Percentiles rank a stretch among this genome's conserved stretches.
phyloP scores from a whole-genome alignment of 345 rosid genomes.

The Turnera subulata region DNA sequence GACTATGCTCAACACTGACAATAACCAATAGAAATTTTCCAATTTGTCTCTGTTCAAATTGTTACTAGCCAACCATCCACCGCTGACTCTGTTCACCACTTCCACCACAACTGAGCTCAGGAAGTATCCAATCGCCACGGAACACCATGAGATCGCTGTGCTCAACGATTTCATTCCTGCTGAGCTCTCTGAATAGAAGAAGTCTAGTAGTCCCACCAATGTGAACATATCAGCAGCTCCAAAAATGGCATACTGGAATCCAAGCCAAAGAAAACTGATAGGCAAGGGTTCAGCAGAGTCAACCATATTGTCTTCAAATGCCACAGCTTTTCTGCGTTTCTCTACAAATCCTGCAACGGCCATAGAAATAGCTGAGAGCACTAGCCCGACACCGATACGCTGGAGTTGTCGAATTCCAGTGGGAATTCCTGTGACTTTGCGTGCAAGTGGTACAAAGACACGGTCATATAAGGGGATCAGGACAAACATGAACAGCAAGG shows the following conservation, averaged over 20 bases:
- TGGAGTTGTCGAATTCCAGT: constrained; percentile 55
- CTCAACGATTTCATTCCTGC: constrained; percentile 49
- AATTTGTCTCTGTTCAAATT: constrained; percentile 39
- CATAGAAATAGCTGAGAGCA: constrained; percentile 54
- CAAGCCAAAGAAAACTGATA: constrained; percentile 56
- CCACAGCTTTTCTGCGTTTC: constrained; percentile 41
- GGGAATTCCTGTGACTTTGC: constrained; percentile 47
- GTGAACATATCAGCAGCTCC: constrained; percentile 68
- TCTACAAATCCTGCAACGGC: constrained; percentile 54
- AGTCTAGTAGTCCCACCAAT: constrained; percentile 51
- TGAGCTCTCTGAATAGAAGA: constrained; percentile 57
- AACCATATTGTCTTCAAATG: constrained; percentile 42
- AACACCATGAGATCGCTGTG: constrained; percentile 50
- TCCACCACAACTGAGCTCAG: constrained; percentile 48
- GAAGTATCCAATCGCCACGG: constrained; percentile 55
- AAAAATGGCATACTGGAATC: constrained; percentile 44
- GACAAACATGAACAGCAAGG: constrained; percentile 44
- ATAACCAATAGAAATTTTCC: constrained; percentile 40
- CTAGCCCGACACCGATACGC: constrained; percentile 47
- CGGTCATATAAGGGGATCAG: constrained; percentile 49
- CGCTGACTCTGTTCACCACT: constrained; percentile 51
- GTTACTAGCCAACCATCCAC: constrained; percentile 45
- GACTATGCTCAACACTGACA: constrained; percentile 29
- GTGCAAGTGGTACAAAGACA: constrained; percentile 46
- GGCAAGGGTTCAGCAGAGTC: constrained; percentile 47